Evolutionary conservation across 2,329 filamentous ascomycete genomes (phyloP).

Genomic region (Calonectria hawksworthii): DNA sequence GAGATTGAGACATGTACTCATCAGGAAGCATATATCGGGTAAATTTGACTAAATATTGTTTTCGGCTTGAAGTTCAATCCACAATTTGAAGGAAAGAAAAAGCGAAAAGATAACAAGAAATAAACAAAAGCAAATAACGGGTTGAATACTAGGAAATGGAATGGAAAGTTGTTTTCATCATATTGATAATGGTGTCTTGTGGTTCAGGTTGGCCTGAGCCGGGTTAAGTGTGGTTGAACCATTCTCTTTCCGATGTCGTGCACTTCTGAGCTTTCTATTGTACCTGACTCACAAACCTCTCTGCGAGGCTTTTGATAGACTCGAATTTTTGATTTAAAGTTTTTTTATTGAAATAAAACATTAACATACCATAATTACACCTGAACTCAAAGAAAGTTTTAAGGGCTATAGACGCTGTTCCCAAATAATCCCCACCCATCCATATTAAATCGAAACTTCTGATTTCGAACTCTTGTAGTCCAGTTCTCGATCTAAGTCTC

Average conservation of each 20-base stretch:
- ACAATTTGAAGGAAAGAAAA: too few relatives aligned
- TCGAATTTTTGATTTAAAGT: background rate
- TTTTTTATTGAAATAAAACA: background rate
- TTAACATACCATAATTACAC: background rate
- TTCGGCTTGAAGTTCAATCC: too few relatives aligned
- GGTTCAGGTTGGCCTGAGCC: too few relatives aligned
- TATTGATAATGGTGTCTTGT: too few relatives aligned
- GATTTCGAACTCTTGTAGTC: conserved; percentile 33
- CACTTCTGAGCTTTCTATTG: background rate
- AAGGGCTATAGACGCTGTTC: background rate
- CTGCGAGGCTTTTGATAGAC: background rate
- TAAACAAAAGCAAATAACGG: too few relatives aligned
- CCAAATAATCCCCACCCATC: background rate
- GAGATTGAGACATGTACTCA: too few relatives aligned
- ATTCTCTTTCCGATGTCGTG: background rate
- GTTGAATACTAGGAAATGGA: too few relatives aligned
- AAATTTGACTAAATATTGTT: too few relatives aligned
- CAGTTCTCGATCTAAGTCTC: conserved; percentile 38
- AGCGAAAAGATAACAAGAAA: too few relatives aligned
- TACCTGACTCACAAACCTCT: background rate
- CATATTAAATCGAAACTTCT: conserved; percentile 36
- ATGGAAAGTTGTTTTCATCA: too few relatives aligned
- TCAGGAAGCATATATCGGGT: too few relatives aligned
- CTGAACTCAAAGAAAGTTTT: background rate
- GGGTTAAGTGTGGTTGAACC: too few relatives aligned